Evolutionary conservation across 495 filamentous ascomycete genomes (phyloP), one percentile per base, ranked within the genome.

Genomic region (Pseudotulostoma volvatum): DNA sequence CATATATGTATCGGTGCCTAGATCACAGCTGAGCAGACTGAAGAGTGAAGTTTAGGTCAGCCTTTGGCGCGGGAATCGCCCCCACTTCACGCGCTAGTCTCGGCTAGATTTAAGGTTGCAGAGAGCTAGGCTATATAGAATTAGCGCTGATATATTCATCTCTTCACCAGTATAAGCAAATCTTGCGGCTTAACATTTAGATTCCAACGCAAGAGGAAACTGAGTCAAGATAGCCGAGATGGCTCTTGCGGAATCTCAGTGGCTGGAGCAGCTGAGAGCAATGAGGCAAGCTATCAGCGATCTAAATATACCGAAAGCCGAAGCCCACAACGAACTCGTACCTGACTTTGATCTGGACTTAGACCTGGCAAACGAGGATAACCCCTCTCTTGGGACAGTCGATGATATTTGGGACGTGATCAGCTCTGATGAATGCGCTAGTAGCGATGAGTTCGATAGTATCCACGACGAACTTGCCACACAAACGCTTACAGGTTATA

Each of bases 321-420:
- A 62, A 33, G 45, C 53, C 38, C 61, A 55, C 38, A 62, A 52
- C 36, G 44, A 58, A n/a, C 50, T 46, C 15, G 42, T 47, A 14
- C 73, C 74, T 47, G 74, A 71, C 34, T 61, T 65, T 21, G 76
- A 79, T 34, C 46, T 81, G 28, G 61, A 68, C 15, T 53, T 79
- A 7, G 66, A 73, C 33, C 63, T 80, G 19, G 67, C 80, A 31
- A 74, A 77, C 16, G 68, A 72, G 31, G 70, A 74, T 16, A 67
- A 73, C 23, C 76, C 70, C 0, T 75, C 72, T 1, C 63, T 64
- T 1, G 72, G 67, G 31, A 73, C 73, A 13, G 68, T 74, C 7
- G 79, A 86, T 43, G 82, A 92, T 59, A 72, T 93, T 7, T 96
- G 90, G 90, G 84, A 93, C 53, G 71, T 86, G 28, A 81, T 85